A percentile compares a stretch with the other conserved stretches of the same genome.
phyloP scores from a whole-genome alignment of 1,284 basidiomycete species.

The Waitea zeae region DNA sequence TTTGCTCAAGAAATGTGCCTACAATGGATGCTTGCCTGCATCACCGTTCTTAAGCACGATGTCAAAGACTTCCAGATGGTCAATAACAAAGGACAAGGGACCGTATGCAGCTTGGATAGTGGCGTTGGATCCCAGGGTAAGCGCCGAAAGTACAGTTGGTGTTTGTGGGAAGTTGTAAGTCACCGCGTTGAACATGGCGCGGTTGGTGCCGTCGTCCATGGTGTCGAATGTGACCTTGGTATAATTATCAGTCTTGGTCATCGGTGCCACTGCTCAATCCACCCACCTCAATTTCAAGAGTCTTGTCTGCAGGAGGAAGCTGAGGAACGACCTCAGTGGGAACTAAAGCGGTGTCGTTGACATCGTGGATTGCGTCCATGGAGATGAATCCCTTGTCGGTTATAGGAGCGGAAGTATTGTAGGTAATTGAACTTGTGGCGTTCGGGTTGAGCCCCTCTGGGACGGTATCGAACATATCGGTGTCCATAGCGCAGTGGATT shows the following conservation, averaged over 20 bases:
- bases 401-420: constrained; percentile 28
- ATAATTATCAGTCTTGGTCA: constrained; percentile 11
- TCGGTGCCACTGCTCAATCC: constrained; percentile 6
- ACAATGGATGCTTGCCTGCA: constrained; percentile 69
- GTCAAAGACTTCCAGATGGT: constrained; percentile 65
- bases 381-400: constrained; percentile 30
- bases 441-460: constrained; percentile 62
- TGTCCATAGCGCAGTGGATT: constrained; percentile 83
- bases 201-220: constrained; percentile 67
- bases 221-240: constrained; percentile 34
- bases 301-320: constrained; percentile 24
- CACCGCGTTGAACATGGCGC: constrained; percentile 54
- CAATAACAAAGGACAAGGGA: constrained; percentile 53
- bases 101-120: constrained; percentile 63
- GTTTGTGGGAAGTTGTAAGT: constrained; percentile 55
- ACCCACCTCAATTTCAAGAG: constrained; percentile 32
- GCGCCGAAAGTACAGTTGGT: constrained; percentile 58
- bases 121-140: constrained; percentile 64
- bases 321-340: constrained; percentile 31
- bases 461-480: constrained; percentile 70
- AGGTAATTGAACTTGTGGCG: constrained; percentile 61
- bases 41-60: constrained; percentile 73
- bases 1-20: constrained; percentile 12
- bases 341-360: constrained; percentile 45
- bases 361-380: constrained; percentile 35